Base-by-base conservation (phyloP, 192 early-diverging fungal genomes). In the Gigaspora rosea region DNA sequence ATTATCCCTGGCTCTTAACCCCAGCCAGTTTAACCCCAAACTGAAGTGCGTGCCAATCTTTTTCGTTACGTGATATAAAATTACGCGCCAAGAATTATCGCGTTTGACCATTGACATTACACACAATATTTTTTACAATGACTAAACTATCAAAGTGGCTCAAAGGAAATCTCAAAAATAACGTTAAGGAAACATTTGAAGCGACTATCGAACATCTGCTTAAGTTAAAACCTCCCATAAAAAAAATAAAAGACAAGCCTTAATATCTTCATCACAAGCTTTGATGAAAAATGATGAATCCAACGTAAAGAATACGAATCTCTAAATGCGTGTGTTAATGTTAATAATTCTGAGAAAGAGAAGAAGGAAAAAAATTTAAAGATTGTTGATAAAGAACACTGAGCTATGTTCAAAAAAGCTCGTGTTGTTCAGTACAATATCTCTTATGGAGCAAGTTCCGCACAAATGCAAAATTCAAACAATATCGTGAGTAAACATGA, bases 141-240 rank as follows among this genome's bases (percentile, higher is more conserved):
- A 51, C 66, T 68, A 68, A 69, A 69, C 13, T 70, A 72, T 57
- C 52, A 56, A 72, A 72, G 54, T 72, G 71, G 71, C 71, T 72
- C 51, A 72, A 41, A 72, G 13, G 51, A 16, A 72, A 72, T 58
- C 71, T 72, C 32, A 72, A 72, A 32, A 35, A 72, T 72, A 72
- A 72, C 15, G 71, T 72, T 58, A 72, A 72, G 20, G 71, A 72
- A 72, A 72, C 71, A 57, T 35, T 72, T 20, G 54, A 57, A 72
- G 35, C 32, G 15, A 72, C 71, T 11, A 72, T 72, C 52, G 4
- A 72, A 57, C 71, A 72, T 72, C 33, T 72, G 52, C 32, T 72
- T 58, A 57, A 57, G 52, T 41, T 72, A 72, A 72, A 72, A 56
- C 71, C 71, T 72, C 71, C 52, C 54, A 4, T 67, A 67, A 67